Evolutionary conservation across 1,139 yeast genomes (phyloP), one percentile per base, ranked within the genome.

Genomic region (Magnusiomyces paraingens): DNA sequence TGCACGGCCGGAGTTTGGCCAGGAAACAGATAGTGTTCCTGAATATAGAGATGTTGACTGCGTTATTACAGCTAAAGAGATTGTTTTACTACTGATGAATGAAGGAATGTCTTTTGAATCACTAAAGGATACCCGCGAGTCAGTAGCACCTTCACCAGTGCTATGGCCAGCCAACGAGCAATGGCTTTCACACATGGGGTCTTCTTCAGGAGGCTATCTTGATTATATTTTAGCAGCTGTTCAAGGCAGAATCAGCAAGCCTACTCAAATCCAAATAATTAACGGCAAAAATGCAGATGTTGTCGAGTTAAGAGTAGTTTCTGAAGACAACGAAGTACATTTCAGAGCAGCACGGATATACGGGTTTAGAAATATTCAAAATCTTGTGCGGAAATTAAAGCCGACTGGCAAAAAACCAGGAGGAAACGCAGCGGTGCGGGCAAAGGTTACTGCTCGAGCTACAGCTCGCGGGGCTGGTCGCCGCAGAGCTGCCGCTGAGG

Each of bases 361-460:
- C 66, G 98, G 98, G 40, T 93, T 93, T 69, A 78, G 95, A 62
- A 94, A 94, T 68, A 93, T 93, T 60, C 99, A 94, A 66, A 93
- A 93, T 67, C 72, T 93, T 65, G 96, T 91, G 10, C 74, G 99
- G 52, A 87, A 85, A 66, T 74, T 93, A 59, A 86, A 85, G 63
- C 82, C 81, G 26, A 64, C 64, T 20, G 65, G 68, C 56, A 36
- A 66, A 61, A 17, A 66, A 58, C 59, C 69, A 2, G 65, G 73
- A 45, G 68, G 73, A 51, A 64, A 44, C 18, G 18, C 47, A 14
- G 47, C 47, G 14, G 32, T 47, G 63, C 32, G 67, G 21, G 35
- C 50, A 17, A 47, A 47, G 21, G 42, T 47, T 14, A 42, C 41
- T 32, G 55, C 55, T 4, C 50, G 55, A 38, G 17, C 50, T 6